These are phyloP conservation scores for Oemleria cerasiformis DNA, from an alignment of 306 rosid genomes.

Conservation along the genomic window DNA sequence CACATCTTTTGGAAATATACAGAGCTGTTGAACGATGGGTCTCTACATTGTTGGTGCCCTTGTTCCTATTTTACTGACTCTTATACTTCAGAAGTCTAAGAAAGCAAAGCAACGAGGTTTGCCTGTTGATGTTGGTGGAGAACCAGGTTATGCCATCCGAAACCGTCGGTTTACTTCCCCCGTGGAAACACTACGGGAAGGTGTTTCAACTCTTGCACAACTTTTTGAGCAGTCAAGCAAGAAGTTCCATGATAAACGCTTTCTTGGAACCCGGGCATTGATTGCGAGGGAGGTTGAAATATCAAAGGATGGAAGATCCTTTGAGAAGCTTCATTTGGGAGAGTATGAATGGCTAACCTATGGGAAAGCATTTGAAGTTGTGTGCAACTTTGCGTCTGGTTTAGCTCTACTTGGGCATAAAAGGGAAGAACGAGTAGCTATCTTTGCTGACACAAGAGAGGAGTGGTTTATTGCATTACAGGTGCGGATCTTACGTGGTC, in stretches of 20 bases:
- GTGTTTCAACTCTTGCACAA: constrained; percentile 72
- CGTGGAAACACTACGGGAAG: constrained; percentile 66
- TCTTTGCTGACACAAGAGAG: constrained; percentile 86
- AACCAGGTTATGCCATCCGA: constrained; percentile 57
- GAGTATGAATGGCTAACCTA: constrained; percentile 81
- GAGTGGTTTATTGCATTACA: constrained; percentile 95
- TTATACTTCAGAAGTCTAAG: constrained; percentile 49
- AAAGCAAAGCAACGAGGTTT: constrained; percentile 58
- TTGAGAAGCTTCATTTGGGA: constrained; percentile 87
- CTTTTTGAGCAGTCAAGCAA: constrained; percentile 72
- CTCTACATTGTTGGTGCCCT: constrained; percentile 56
- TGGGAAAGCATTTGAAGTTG: constrained; percentile 61
- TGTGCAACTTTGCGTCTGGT: constrained; percentile 71
- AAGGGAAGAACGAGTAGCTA: constrained; percentile 73
- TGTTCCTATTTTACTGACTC: constrained; percentile 59
- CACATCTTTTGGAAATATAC: constrained; percentile 6
- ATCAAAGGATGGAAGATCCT: constrained; percentile 55
- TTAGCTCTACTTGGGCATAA: constrained; percentile 61
- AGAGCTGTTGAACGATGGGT: constrained; percentile 41
- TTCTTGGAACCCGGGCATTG: constrained; percentile 80
- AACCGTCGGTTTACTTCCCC: constrained; percentile 48
- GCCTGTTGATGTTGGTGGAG: constrained; percentile 62
- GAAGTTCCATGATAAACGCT: constrained; percentile 36
- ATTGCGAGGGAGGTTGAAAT: constrained; percentile 56
- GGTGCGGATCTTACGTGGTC: constrained; percentile 42